Base-by-base conservation (phyloP, 768 basidiomycete genomes). In the Tephrocybe sp. region DNA sequence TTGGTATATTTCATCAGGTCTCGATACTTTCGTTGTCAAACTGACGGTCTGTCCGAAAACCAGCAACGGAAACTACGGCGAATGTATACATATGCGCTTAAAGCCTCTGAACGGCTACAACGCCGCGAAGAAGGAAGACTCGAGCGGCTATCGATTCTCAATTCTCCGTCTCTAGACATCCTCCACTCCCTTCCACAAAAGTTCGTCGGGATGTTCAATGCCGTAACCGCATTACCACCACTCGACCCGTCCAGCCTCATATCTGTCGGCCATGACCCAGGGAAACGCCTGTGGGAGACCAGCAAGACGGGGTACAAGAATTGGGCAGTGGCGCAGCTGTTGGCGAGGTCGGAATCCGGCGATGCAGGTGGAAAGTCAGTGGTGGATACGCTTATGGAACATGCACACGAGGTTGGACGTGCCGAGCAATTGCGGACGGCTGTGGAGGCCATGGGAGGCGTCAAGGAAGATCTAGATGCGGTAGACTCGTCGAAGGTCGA, bases 281-380 rank as follows among this genome's bases (percentile, higher is more conserved):
- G 87, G 0, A 89, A 89, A 63, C 78, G 83, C 35, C 77, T 77
- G 9, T 93, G 91, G 90, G 89, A 92, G 68, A 79, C 81, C 33
- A 83, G 78, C 64, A 79, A 80, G 62, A 75, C 77, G 1, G 90
- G 88, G 4, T 94, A 93, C 64, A 62, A 85, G 4, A 82, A 83
- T 52, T 94, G 92, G 92, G 89, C 86, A 0, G 71, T 83, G 1
- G 71, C 71, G 16, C 79, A 82, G 63, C 64, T 87, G 7, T 55
- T 87, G 39, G 57, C 57, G 45, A 64, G 59, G 41, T 62, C 65
- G 11, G 64, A 52, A 49, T 59, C 58, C 20, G 49, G 48, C 41
- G 55, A 45, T 14, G 53, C 55, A 16, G 63, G 60, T 44, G 26
- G 61, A 52, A 26, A 51, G 20, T 61, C 62, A 12, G 58, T 52